phyloP scores from a whole-genome alignment of 2,329 filamentous ascomycete genomes.

The Emmonsia crescens region DNA sequence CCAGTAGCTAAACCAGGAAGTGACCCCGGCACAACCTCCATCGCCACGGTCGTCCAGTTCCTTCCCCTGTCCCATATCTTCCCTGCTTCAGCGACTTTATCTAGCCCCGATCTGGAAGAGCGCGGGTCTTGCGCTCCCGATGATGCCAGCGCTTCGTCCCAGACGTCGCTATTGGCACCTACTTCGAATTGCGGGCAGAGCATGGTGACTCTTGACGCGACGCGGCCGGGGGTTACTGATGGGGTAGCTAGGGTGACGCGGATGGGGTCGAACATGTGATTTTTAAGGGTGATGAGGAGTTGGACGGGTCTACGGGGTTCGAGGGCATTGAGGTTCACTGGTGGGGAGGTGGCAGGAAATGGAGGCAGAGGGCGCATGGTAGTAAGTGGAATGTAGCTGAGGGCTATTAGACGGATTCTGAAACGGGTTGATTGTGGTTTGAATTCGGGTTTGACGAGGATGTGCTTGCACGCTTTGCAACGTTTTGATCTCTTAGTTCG shows the following conservation, averaged over 20 bases:
- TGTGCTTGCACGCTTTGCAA: slow-evolving; percentile 84
- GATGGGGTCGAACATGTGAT: slow-evolving; percentile 86
- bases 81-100: slow-evolving; percentile 62
- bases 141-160: slow-evolving; percentile 76
- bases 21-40: slow-evolving; percentile 67
- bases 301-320: slow-evolving; percentile 49
- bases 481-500: slow-evolving; percentile 90
- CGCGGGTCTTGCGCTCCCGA: slow-evolving; percentile 31
- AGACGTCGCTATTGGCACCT: slow-evolving; percentile 84
- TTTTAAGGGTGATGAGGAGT: slow-evolving; percentile 81
- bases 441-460: slow-evolving; percentile 84
- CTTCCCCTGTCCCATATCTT: slow-evolving; percentile 93
- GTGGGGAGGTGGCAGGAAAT: slow-evolving; percentile 20
- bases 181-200: slow-evolving; percentile 91
- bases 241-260: slow-evolving; percentile 81
- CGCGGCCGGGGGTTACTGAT: slow-evolving; percentile 62
- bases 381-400: slow-evolving; percentile 77
- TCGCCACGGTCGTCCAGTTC: slow-evolving; percentile 89
- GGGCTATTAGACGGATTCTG: slow-evolving; percentile 81
- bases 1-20: slow-evolving; percentile 21
- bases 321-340: slow-evolving; percentile 37
- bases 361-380: slow-evolving; percentile 50
- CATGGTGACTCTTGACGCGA: slow-evolving; percentile 73
- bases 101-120: slow-evolving; percentile 31
- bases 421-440: slow-evolving; percentile 84